These are phyloP conservation scores for Paramecium sexaurelia DNA, from an alignment of 73 alveolate species.

Conservation along the genomic window DNA sequence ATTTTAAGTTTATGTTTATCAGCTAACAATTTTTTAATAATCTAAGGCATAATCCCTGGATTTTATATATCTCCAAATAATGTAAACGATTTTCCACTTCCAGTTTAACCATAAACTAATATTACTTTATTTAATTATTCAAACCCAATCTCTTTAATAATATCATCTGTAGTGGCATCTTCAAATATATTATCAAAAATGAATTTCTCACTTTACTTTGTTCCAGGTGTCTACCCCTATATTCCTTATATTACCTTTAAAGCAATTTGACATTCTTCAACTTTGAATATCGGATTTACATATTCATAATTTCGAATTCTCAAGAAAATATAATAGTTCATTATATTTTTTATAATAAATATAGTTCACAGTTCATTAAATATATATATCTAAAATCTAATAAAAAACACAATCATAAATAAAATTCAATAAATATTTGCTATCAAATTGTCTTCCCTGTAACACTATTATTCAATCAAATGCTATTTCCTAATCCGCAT, in stretches of 20 bases:
- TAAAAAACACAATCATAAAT: not conserved
- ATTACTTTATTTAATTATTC: not conserved
- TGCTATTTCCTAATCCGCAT: not conserved
- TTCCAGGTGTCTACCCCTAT: not conserved
- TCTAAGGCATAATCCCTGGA: constrained; percentile 26
- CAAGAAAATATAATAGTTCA: constrained; percentile 32
- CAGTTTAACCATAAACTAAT: not conserved
- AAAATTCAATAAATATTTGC: too few relatives aligned
- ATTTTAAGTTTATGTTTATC: not conserved
- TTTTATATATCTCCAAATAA: not conserved
- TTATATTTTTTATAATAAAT: not conserved
- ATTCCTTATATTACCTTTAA: not conserved
- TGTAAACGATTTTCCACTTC: constrained; percentile 29
- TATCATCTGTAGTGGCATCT: not conserved
- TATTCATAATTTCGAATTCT: constrained; percentile 23
- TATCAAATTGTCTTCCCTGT: too few relatives aligned
- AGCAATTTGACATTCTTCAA: not conserved
- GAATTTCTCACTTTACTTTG: not conserved
- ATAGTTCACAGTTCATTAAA: not conserved
- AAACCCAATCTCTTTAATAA: not conserved
- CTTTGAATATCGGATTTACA: not conserved
- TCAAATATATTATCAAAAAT: not conserved
- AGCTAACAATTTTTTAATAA: not conserved
- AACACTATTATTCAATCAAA: not conserved
- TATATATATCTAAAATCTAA: not conserved